phyloP scores from a whole-genome alignment of 1,284 basidiomycete species.

The Puccinia hordei region DNA sequence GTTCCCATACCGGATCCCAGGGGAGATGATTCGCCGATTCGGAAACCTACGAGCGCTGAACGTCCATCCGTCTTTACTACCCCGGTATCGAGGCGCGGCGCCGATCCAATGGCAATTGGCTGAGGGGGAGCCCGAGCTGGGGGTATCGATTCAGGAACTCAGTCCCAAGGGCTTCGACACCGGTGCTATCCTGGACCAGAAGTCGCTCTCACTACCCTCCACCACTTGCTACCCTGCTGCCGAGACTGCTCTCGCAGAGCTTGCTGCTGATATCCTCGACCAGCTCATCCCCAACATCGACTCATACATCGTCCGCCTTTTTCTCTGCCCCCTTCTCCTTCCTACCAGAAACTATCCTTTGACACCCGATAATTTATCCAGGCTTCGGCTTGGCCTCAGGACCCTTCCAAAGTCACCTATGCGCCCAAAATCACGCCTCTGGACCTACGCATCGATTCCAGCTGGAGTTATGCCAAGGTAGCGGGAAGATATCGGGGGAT shows the following conservation, averaged over 20 bases:
- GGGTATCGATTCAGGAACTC: conserved; percentile 68
- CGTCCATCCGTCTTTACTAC: conserved; percentile 87
- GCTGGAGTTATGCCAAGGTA: not conserved
- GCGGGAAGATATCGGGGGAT: conserved; percentile 14
- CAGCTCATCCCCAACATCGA: conserved; percentile 70
- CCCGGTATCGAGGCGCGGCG: conserved; percentile 83
- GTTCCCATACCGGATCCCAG: too few species aligned
- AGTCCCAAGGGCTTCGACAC: conserved; percentile 60
- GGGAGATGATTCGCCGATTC: too few species aligned
- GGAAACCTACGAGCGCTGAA: conserved; percentile 64
- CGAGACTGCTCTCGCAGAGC: conserved; percentile 67
- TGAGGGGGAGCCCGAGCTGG: conserved; percentile 67
- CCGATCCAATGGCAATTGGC: conserved; percentile 85
- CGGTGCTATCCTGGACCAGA: conserved; percentile 60
- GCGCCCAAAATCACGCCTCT: conserved; percentile 64
- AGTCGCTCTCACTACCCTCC: conserved; percentile 57
- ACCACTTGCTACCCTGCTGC: conserved; percentile 59
- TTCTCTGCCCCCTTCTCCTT: not conserved
- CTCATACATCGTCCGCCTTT: conserved; percentile 64
- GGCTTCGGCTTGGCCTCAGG: conserved; percentile 60
- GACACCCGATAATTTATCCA: not conserved
- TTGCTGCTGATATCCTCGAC: conserved; percentile 74
- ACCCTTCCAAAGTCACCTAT: conserved; percentile 61
- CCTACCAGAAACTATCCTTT: not conserved
- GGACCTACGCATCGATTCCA: not conserved